A percentile compares a stretch with the other conserved stretches of the same genome.
phyloP scores from a whole-genome alignment of 1,284 basidiomycete genomes.

The Boletellus deceptivus region DNA sequence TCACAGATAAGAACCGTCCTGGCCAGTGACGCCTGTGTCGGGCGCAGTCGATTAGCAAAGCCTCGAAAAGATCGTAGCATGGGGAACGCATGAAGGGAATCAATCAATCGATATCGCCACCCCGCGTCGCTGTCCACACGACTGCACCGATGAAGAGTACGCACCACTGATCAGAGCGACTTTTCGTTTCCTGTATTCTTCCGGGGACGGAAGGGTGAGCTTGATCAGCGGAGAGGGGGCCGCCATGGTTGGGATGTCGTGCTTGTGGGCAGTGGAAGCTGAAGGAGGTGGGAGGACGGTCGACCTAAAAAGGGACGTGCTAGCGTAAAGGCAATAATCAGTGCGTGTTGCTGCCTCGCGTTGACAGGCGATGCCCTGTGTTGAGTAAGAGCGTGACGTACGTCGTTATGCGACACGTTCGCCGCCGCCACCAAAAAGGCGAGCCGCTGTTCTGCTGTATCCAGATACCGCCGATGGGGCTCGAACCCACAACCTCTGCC shows the following conservation, averaged over 20 bases:
- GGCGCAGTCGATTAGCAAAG: conserved; percentile 10
- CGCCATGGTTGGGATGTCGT: conserved; percentile 18
- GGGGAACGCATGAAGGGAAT: not conserved
- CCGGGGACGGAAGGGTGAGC: conserved; percentile 62
- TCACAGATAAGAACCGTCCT: conserved; percentile 88
- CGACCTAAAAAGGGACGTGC: not conserved
- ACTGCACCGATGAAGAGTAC: conserved; percentile 18
- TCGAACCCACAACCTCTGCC: conserved; percentile 42
- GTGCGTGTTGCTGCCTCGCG: conserved; percentile 5
- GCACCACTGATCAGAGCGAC: conserved; percentile 86
- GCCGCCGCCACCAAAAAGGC: conserved; percentile 14
- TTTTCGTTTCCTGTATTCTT: conserved; percentile 82
- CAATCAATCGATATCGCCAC: not conserved
- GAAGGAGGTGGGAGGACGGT: not conserved
- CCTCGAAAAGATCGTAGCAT: not conserved
- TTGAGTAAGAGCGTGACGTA: not conserved
- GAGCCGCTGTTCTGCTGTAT: conserved; percentile 23
- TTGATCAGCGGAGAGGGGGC: conserved; percentile 44
- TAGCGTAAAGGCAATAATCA: not conserved
- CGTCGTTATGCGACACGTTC: too few species aligned
- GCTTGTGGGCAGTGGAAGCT: not conserved
- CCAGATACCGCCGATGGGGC: conserved; percentile 39
- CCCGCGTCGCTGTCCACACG: not conserved
- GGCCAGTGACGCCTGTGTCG: conserved; percentile 80
- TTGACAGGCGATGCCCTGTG: not conserved